Base-by-base conservation (phyloP, 352 stramenopile species). In the Phytophthora ramorum region DNA sequence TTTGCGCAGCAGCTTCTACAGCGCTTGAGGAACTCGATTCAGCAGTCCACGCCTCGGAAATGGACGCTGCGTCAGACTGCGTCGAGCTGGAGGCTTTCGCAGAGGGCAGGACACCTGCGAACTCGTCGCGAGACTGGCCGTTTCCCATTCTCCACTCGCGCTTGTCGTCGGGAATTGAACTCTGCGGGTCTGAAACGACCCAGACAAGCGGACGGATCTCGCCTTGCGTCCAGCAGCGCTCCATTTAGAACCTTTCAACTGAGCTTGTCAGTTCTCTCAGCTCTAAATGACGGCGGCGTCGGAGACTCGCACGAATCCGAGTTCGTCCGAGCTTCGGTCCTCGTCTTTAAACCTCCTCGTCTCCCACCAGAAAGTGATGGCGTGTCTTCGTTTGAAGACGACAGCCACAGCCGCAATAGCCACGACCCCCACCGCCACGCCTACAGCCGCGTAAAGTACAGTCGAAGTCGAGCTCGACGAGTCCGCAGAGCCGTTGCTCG, bases 61-160 rank as follows among this genome's bases (percentile, higher is more conserved):
- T 71, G 6, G 41, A 5, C n/a, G 30, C 19, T 19, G 59, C 6
- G 1, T 63, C 59, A 28, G 14, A 19, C 4, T 22, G 22, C 28
- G 20, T 4, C 35, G 10, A 24, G 22, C 41, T 43, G 17, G 50
- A 41, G 38, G 52, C 62, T 45, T 68, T 68, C 1, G 22, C 35
- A 19, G 67, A 75, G 16, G 75, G 75, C 37, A 83, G 24, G 1
- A 83, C 65, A n/a, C 38, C 65, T 24, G 61, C 66, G 44, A 83
- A 81, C 7, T 54, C 46, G 19, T 73, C 60, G n/a, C 52, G 67
- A 56, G 59, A 76, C 20, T 61, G 63, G 3, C 57, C 58, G 41
- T 76, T 76, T 47, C 74, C 74, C 74, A 82, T 82, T 19, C 14
- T 60, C 56, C 35, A 7, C 6, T 19, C 16, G 13, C 17, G 41